phyloP scores from a whole-genome alignment of 345 rosid genomes.

The Erucastrum elatum region DNA sequence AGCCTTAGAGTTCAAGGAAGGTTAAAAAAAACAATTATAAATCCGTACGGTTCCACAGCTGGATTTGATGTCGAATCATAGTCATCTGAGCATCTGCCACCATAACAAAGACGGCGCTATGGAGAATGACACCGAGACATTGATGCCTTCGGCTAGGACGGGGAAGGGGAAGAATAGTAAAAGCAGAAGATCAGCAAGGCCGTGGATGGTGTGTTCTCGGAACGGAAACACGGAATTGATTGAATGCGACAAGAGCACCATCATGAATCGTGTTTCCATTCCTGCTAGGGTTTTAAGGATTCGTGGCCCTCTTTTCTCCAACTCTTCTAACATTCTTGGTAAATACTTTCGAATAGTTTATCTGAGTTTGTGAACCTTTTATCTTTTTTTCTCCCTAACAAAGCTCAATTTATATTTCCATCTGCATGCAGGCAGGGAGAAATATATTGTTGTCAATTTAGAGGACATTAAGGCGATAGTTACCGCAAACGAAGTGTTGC shows the following conservation, averaged over 20 bases:
- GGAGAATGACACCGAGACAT: constrained; percentile 17
- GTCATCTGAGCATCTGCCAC: constrained; percentile 39
- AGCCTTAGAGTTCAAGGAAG: constrained; percentile 24
- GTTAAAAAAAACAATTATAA: not conserved
- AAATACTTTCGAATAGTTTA: not conserved
- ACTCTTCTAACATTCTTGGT: constrained; percentile 73
- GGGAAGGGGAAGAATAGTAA: constrained; percentile 70
- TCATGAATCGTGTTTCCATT: constrained; percentile 64
- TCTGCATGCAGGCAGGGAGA: constrained; percentile 64
- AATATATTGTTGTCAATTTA: constrained; percentile 79
- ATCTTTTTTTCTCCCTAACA: no score
- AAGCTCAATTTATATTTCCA: not conserved
- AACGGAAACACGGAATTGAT: constrained; percentile 69
- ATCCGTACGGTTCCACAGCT: constrained; percentile 15
- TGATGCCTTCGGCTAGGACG: not conserved
- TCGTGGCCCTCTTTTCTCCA: constrained; percentile 86
- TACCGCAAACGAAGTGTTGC: constrained; percentile 77
- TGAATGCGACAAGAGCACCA: constrained; percentile 78
- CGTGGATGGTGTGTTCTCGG: constrained; percentile 82
- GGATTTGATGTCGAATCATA: constrained; percentile 39
- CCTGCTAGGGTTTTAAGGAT: constrained; percentile 91
- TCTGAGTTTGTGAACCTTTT: no score
- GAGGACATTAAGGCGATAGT: constrained; percentile 79
- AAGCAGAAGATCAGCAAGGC: constrained; percentile 66
- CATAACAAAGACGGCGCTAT: constrained; percentile 37